Evolutionary conservation across 805 yeast genomes (phyloP).

Genomic region (Teunomyces tritomae): DNA sequence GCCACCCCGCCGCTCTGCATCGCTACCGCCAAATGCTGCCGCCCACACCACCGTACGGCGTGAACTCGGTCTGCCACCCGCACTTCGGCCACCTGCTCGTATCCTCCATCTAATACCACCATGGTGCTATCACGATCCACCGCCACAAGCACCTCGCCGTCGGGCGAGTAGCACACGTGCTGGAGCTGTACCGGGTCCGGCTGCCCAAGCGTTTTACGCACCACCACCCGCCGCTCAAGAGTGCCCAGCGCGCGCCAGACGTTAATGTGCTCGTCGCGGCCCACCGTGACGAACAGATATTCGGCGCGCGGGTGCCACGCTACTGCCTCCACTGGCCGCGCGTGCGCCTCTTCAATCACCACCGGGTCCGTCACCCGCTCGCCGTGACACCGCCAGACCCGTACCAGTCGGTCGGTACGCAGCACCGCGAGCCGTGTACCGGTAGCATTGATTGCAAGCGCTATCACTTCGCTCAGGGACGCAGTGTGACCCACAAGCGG

Average conservation of each 20-base stretch:
- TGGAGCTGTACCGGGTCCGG: constrained; percentile 6
- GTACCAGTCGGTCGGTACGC: constrained; percentile 42
- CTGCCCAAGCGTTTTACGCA: constrained; percentile 19
- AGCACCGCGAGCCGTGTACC: constrained; percentile 44
- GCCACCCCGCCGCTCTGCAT: constrained; percentile 45
- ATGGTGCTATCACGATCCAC: constrained; percentile 40
- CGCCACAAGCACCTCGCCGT: constrained; percentile 46
- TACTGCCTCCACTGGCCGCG: constrained; percentile 36
- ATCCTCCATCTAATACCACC: constrained; percentile 28
- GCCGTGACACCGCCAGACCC: constrained; percentile 35
- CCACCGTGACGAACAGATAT: constrained; percentile 47
- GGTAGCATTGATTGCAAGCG: constrained; percentile 37
- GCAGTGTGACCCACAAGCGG: constrained; percentile 15
- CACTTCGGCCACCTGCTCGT: constrained; percentile 23
- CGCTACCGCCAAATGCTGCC: constrained; percentile 35
- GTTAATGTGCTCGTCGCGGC: constrained; percentile 44
- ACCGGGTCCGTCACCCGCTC: constrained; percentile 35
- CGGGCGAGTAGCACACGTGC: constrained; percentile 39
- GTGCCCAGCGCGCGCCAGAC: constrained; percentile 46
- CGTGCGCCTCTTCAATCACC: constrained; percentile 41
- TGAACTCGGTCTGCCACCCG: constrained; percentile 28
- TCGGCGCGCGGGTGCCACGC: constrained; percentile 51
- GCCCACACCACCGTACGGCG: constrained; percentile 46
- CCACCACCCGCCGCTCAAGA: constrained; percentile 27
- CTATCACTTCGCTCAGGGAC: constrained; percentile 29